Evolutionary conservation across 202 grass and related monocot genomes (phyloP).

Genomic region (Elaeis oleifera): DNA sequence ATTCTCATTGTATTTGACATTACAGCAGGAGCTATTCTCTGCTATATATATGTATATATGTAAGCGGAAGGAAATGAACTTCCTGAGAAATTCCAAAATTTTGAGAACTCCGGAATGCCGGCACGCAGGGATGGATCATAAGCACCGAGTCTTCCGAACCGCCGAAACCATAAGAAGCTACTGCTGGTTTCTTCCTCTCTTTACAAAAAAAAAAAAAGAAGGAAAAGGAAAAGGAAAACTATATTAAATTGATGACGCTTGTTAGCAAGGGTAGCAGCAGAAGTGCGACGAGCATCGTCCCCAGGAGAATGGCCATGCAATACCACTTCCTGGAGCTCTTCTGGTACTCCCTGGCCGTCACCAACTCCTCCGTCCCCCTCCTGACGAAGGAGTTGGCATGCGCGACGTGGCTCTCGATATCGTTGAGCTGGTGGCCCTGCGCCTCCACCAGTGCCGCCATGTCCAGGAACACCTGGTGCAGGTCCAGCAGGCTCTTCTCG

Average conservation of each 20-base stretch:
- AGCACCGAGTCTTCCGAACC: too few species aligned
- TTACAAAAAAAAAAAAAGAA: too few species aligned
- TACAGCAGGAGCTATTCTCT: too few species aligned
- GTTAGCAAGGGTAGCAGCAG: constrained; percentile 6
- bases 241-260: neutral
- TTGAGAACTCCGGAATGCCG: too few species aligned
- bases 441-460: constrained; percentile 23
- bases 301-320: neutral
- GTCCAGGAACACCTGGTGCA: constrained; percentile 19
- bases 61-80: too few species aligned
- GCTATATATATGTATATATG: too few species aligned
- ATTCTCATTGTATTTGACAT: too few species aligned
- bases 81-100: too few species aligned
- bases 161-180: too few species aligned
- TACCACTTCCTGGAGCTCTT: constrained; percentile 10
- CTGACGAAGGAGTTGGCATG: constrained; percentile 20
- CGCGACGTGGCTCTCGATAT: constrained; percentile 21
- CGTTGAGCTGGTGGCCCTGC: constrained; percentile 22
- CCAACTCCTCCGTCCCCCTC: constrained; percentile 7
- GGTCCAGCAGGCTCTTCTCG: constrained; percentile 12
- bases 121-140: too few species aligned
- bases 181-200: too few species aligned
- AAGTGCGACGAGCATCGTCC: neutral
- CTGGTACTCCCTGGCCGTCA: constrained; percentile 17
- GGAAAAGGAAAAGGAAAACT: too few species aligned